Evolutionary conservation across 371 early-diverging fungal species (phyloP), one percentile per base, ranked within the genome.

Genomic region (Mucor sp.): DNA sequence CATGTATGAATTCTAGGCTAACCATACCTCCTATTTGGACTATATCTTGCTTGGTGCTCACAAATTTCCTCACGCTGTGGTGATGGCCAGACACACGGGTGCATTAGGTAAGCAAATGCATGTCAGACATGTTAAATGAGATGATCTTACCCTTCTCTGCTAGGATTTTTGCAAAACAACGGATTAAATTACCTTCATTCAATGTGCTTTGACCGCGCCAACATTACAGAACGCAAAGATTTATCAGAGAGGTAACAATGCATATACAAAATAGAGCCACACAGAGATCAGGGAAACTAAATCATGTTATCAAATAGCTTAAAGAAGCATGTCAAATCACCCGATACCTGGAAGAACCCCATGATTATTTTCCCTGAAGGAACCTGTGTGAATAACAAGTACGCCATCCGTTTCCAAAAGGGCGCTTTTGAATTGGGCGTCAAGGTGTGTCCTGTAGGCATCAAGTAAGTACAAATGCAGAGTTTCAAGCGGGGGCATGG

Each of bases 331-430:
- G 81, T 81, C 6, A 57, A 70, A 56, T 69, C 67, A 44, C 60
- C 74, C 14, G 67, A 62, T 9, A 81, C 76, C 12, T 74, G 78
- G 76, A 73, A 73, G 12, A 81, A 78, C 39, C 81, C 81, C 56
- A 81, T 95, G 78, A 75, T 94, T 25, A 89, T 95, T 25, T 95
- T 95, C 76, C 95, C 95, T n/a, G 95, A 95, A 77, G 94, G 94
- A 7, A 93, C 94, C 6, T 94, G 94, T 75, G 94, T 95, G 30
- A 94, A 94, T 68, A 95, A 95, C 75, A 86, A 91, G 66, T 91
- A 89, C 69, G 85, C 89, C 0, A 92, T 95, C 39, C 85, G 94
- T 27, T 95, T 93, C 75, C 95, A 95, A 69, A 95, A 94, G 67
- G 94, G 95, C 5, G 94, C 93, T 2, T 95, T 95, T 81, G 94